Base-by-base conservation (phyloP, 768 basidiomycete species). In the Suillus placidus region DNA sequence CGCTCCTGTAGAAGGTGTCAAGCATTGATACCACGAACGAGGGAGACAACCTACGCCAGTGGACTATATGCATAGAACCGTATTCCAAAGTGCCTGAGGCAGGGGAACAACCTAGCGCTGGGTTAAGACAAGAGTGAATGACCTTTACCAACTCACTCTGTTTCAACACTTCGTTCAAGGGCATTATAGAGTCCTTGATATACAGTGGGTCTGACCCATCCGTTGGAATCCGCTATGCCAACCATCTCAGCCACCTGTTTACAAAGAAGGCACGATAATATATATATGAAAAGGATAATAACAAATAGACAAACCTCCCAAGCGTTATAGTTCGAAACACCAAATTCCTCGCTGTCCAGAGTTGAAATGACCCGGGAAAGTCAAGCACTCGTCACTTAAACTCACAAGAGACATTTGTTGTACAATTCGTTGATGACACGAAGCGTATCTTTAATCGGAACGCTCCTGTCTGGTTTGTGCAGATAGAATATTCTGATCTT, bases 151-250 rank as follows among this genome's bases (percentile, higher is more conserved):
- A 56, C 47, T 30, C 30, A 63, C 67, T 82, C 82, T 0, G 78
- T 76, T 71, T 83, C 82, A 60, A 76, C 78, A 9, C 62, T 67
- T 43, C 83, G 77, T 63, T 82, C 81, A n/a, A 85, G 71, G 10
- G 77, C 78, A 64, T 85, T 83, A 72, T 83, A 84, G 56, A 83
- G 62, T 1, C 81, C 83, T 67, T 87, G 84, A 69, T 85, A 85
- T 14, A 81, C 78, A 0, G 81, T 82, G 0, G 85, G 84, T 70
- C 77, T 75, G 67, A 86, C 77, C 77, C 80, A 87, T 32, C 81
- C 81, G 49, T 83, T 80, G 42, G 76, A 71, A 18, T 77, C 72
- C 66, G 83, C 83, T 55, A 81, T 79, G 37, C 63, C 69, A 45
- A 80, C 78, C 4, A 80, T 80, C 68, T 85, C 81, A 2, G 84